phyloP scores from a whole-genome alignment of 1,284 basidiomycete genomes.

The Exsudoporus floridanus region DNA sequence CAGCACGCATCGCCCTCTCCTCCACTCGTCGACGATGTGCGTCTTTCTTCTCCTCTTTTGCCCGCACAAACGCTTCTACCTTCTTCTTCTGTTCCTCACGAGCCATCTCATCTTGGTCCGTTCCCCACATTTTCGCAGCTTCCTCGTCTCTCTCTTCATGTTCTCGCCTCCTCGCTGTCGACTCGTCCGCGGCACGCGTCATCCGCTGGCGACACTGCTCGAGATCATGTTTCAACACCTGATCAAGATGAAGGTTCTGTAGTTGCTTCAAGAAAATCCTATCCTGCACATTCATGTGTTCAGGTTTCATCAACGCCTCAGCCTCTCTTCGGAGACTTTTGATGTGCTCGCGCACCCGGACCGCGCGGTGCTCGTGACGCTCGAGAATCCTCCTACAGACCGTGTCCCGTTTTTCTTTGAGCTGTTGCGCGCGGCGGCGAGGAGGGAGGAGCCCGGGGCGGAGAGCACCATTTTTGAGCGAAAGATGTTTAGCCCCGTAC shows the following conservation, averaged over 20 bases:
- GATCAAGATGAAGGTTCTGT: slow-evolving; percentile 14
- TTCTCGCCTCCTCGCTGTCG: slow-evolving; percentile 6
- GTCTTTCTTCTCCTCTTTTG: neutral
- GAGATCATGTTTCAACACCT: slow-evolving; percentile 15
- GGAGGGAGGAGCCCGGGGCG: too few relatives aligned
- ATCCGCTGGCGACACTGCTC: slow-evolving; percentile 21
- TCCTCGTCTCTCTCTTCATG: slow-evolving; percentile 17
- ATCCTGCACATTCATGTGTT: slow-evolving; percentile 20
- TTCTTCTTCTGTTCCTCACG: slow-evolving; percentile 6
- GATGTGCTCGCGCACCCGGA: slow-evolving; percentile 2
- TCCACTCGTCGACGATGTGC: slow-evolving; percentile 8
- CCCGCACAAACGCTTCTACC: slow-evolving; percentile 4
- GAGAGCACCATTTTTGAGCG: slow-evolving; percentile 4
- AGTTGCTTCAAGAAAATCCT: slow-evolving; percentile 30
- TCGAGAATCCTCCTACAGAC: neutral
- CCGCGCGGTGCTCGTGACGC: slow-evolving; percentile 3
- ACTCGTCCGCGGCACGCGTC: slow-evolving; percentile 19
- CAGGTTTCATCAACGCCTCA: slow-evolving; percentile 15
- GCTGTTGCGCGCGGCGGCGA: neutral
- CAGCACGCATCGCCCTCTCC: slow-evolving; percentile 11
- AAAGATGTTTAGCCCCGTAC: slow-evolving; percentile 18
- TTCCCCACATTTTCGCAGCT: slow-evolving; percentile 14
- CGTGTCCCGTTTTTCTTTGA: slow-evolving; percentile 6
- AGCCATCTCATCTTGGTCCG: neutral
- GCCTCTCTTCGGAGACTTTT: slow-evolving; percentile 9